A percentile compares a stretch with the other conserved stretches of the same genome.
Conservation (phyloP, 306 rosid species). For the Trichosanthes truncata region DNA sequence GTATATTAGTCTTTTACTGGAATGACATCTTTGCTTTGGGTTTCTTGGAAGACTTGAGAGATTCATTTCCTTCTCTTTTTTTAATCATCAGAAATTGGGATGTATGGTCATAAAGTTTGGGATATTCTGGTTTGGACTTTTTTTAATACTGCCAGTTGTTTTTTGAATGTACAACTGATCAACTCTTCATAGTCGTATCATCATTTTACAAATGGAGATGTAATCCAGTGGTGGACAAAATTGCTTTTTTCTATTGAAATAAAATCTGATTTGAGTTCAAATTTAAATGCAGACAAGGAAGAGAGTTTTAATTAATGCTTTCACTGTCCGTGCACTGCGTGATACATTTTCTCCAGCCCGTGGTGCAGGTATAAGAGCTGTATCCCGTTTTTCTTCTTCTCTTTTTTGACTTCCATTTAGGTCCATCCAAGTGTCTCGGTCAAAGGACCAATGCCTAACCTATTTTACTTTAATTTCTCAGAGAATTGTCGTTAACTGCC, state of each 20-base stretch:
- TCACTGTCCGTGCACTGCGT: conserved; percentile 96
- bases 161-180: neutral
- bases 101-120: neutral
- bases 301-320: conserved; percentile 95
- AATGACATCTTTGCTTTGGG: neutral
- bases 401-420: neutral
- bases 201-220: neutral
- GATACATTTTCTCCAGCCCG: conserved; percentile 96
- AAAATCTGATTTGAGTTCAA: conserved; percentile 18
- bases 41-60: neutral
- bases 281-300: conserved; percentile 77
- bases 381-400: neutral
- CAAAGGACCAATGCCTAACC: neutral
- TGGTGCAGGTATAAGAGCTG: conserved; percentile 75
- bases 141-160: neutral
- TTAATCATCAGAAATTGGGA: neutral
- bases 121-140: neutral
- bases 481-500: conserved; percentile 6
- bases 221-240: neutral
- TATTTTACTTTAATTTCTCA: conserved; percentile 4
- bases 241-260: neutral
- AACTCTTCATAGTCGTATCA: neutral
- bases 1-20: neutral
- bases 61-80: neutral
- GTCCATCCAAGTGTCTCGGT: neutral